Conservation (phyloP, 768 basidiomycete genomes). For the Boletus huronensis region DNA sequence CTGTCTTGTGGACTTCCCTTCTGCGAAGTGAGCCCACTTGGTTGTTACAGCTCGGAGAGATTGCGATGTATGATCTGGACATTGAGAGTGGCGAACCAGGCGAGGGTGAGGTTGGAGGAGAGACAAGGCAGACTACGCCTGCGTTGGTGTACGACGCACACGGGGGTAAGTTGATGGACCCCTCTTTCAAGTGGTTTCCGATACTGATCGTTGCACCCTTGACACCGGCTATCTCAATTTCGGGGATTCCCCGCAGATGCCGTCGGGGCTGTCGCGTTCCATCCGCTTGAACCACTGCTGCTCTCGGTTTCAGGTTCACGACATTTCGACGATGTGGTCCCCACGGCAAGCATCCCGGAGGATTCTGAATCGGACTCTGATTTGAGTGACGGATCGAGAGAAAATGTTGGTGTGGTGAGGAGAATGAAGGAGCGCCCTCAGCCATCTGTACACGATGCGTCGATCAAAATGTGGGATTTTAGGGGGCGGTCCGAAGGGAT, state of each 20-base stretch:
- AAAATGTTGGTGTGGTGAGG: not conserved
- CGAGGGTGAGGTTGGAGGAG: constrained; percentile 1
- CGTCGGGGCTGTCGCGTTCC: constrained; percentile 69
- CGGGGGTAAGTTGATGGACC: constrained; percentile 40
- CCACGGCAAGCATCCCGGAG: not conserved
- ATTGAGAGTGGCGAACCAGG: not conserved
- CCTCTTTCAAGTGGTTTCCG: not conserved
- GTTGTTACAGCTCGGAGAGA: constrained; percentile 47
- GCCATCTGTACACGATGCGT: constrained; percentile 25
- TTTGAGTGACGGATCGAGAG: constrained; percentile 6
- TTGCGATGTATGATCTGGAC: constrained; percentile 56
- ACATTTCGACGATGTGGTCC: constrained; percentile 44
- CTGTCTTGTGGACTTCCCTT: not conserved
- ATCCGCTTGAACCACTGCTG: constrained; percentile 57
- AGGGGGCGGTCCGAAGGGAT: not conserved
- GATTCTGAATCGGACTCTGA: constrained; percentile 20
- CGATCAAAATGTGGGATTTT: constrained; percentile 28
- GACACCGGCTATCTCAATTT: not conserved
- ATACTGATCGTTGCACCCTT: not conserved
- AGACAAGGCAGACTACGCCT: constrained; percentile 23
- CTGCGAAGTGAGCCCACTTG: not conserved
- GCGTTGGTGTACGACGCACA: constrained; percentile 50
- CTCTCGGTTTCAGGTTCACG: constrained; percentile 76
- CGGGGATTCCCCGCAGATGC: constrained; percentile 47
- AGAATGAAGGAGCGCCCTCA: constrained; percentile 11